Evolutionary conservation across 148 eudicot genomes (phyloP), one percentile per base, ranked within the genome.

Genomic region (Arctostaphylos glauca): DNA sequence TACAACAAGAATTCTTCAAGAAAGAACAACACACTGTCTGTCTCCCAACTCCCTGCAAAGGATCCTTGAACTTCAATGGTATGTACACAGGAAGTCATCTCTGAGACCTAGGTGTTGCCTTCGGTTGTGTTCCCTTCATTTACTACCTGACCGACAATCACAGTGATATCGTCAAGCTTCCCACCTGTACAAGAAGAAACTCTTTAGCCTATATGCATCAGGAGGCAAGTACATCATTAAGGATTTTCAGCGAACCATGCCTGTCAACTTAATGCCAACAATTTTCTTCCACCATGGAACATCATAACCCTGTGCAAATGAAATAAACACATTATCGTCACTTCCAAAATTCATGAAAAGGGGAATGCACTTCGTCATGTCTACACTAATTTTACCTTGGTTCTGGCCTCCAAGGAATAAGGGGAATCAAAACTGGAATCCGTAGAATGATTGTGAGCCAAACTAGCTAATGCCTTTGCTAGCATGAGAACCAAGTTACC

Each of bases 391-490:
- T 58, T 76, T 86, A 94, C 99, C 94, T 89, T 91, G 79, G 86
- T 81, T 77, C 98, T 88, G 70, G 99, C 98, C 87, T 96, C 97
- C 71, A 85, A 84, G 50, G 94, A 87, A 88, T 93, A 94, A 5
- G 99, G 99, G 14, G 99, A 96, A 79, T 96, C 98, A 74, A 88
- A 96, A 60, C 84, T 83, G 49, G 81, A 82, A 83, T 96, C 93
- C 83, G 62, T 86, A 5, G 99, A 93, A 78, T 96, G 95, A 77
- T 88, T 87, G 77, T 88, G 90, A 77, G 99, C 99, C 72, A 96
- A 89, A 81, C 86, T 89, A 91, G 98, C 98, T 85, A 96, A 89
- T 82, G 90, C 95, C 93, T 94, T 96, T 87, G 99, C 99, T 96
- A 92, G 76, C 87, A 87, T 76, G 68, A 41, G 73, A 84, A 86